Evolutionary conservation across 495 filamentous ascomycete species (phyloP), one percentile per base, ranked within the genome.

Genomic region (Hypoxylon subgilvum): DNA sequence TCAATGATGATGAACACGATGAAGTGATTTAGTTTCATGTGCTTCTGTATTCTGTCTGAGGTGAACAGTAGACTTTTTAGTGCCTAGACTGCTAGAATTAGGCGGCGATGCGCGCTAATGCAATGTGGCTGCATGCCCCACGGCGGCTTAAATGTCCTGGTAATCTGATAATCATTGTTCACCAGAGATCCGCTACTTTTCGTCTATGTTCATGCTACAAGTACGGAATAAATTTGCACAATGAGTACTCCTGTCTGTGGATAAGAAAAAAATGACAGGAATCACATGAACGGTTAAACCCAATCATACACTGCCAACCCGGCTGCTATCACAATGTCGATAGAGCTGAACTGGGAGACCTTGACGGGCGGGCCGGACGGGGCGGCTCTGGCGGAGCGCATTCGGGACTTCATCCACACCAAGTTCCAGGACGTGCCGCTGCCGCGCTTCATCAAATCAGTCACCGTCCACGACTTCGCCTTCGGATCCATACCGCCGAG

Each of bases 391-490:
- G 91, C 94, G 6, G 86, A 90, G 61, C 78, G 78, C 44, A 94
- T 99, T 69, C 90, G 92, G 52, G 88, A 88, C 68, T 97, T 97
- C 73, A 88, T 99, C 63, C 90, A 99, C 74, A 85, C 88, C 66
- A 92, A 89, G 68, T 99, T 99, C 74, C 94, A 99, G 73, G 81
- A 89, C 40, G 86, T 97, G 34, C 79, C 89, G 10, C 82, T 99
- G 22, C 94, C 94, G 28, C 88, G 91, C 44, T 97, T 97, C 77
- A 97, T 99, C 73, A 92, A 94, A 58, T 93, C 90, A 7, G 95
- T 99, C 31, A 86, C 92, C 14, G 91, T 96, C 19, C 93, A 96
- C 72, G 85, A 88, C 34, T 99, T 99, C 68, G 87, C 92, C 17
- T 97, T 99, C 65, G 94, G 94, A 16, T 83, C 77, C 1, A 84